phyloP scores from a whole-genome alignment of 2,329 filamentous ascomycete species.

The Sordariomycetes sp. region DNA sequence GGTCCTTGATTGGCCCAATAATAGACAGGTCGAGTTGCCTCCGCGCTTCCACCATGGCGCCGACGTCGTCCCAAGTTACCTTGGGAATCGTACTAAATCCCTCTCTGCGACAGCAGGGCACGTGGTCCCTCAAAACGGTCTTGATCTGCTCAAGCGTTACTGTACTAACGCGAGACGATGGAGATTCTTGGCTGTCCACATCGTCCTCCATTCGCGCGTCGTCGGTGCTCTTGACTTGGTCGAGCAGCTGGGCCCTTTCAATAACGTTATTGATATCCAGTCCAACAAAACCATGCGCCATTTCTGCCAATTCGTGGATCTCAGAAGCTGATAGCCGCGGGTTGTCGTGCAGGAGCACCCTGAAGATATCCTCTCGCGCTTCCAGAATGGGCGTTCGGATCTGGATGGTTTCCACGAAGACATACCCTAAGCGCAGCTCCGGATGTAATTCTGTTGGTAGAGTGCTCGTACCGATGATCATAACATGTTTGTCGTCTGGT shows the following conservation, averaged over 20 bases:
- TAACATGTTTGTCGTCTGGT: constrained; percentile 60
- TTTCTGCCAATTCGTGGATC: constrained; percentile 64
- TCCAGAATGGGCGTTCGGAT: constrained; percentile 77
- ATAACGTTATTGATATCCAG: constrained; percentile 70
- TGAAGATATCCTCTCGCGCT: constrained; percentile 69
- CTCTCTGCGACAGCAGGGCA: constrained; percentile 67
- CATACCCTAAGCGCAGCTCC: constrained; percentile 60
- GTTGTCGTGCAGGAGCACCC: constrained; percentile 59
- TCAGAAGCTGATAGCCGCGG: constrained; percentile 61
- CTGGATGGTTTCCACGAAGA: constrained; percentile 78
- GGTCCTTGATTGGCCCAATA: constrained; percentile 78
- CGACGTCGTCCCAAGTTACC: constrained; percentile 88
- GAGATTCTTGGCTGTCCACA: not conserved
- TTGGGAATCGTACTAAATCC: constrained; percentile 92
- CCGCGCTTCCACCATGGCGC: constrained; percentile 71
- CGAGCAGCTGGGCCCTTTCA: constrained; percentile 22
- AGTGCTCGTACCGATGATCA: constrained; percentile 88
- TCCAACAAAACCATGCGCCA: constrained; percentile 88
- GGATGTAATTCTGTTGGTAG: constrained; percentile 79
- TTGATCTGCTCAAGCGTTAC: constrained; percentile 50
- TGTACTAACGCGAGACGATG: too few relatives aligned
- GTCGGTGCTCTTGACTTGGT: not conserved
- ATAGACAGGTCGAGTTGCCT: constrained; percentile 78
- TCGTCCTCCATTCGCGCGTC: not conserved
- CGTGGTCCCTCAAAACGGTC: constrained; percentile 55